Base-by-base conservation (phyloP, 1,284 basidiomycete genomes). In the Leucoagaricus sp. region DNA sequence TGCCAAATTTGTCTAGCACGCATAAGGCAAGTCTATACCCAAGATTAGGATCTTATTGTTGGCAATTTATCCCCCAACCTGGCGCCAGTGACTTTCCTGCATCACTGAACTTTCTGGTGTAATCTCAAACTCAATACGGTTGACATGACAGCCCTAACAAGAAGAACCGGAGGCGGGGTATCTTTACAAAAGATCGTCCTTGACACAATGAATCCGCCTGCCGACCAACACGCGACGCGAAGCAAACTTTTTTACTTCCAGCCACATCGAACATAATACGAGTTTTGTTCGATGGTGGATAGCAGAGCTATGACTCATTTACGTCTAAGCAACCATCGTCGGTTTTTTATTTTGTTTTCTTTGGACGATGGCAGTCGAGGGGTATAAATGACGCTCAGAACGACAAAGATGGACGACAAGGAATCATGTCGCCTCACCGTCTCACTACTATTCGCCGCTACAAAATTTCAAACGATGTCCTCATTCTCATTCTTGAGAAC, bases 91-190 rank as follows among this genome's bases (percentile, higher is more conserved):
- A 59, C 67, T 69, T 63, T 60, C 64, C 64, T 62, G 64, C 65
- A 68, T 70, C 71, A 69, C 65, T 67, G 61, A 72, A 73, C 70
- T 71, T 63, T 72, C 65, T 69, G 41, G 66, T 63, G 62, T 57
- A 64, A 64, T 61, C 60, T 66, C 63, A 67, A 73, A 69, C 65
- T 68, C 65, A 72, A 72, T 68, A 66, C 64, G 70, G 83, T 85
- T 84, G 83, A 84, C 83, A 85, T 84, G 82, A 71, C 73, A 79
- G 71, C 75, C 66, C 66, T 65, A 66, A 75, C 73, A 75, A 72
- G 73, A 73, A 68, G 65, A 65, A 36, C 71, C 67, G 68, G 69
- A 71, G 69, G 70, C 65, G 65, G 70, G 67, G 66, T 64, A 60
- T 61, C 67, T 70, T 68, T 72, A 81, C 78, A 80, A 80, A 81